A percentile compares a stretch with the other conserved stretches of the same genome.
phyloP scores from a whole-genome alignment of 2,329 filamentous ascomycete genomes.

The Aplosporella prunicola region DNA sequence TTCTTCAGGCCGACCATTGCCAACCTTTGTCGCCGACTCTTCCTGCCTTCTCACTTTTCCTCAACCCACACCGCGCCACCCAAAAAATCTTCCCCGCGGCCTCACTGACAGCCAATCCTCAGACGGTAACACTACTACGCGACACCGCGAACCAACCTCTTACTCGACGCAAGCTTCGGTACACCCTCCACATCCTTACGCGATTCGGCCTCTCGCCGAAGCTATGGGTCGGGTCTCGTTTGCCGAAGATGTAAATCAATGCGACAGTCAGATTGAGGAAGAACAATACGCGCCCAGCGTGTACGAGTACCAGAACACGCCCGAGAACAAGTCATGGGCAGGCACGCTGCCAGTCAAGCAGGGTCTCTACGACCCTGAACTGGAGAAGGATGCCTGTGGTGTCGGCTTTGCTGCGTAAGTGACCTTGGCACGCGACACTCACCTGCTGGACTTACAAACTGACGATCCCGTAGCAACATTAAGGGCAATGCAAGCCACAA shows the following conservation, averaged over 20 bases:
- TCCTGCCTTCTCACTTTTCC: neutral
- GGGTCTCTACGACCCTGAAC: slow-evolving; percentile 91
- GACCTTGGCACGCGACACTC: neutral
- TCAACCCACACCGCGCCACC: neutral
- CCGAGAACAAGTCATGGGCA: slow-evolving; percentile 87
- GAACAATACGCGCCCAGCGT: slow-evolving; percentile 51
- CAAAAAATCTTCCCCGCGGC: neutral
- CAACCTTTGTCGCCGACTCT: slow-evolving; percentile 1
- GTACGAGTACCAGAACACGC: slow-evolving; percentile 73
- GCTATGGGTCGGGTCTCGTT: slow-evolving; percentile 47
- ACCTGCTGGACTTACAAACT: neutral
- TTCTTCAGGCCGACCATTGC: slow-evolving; percentile 3
- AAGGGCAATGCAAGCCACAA: slow-evolving; percentile 97
- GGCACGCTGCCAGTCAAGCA: slow-evolving; percentile 94
- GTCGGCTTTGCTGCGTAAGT: slow-evolving; percentile 95
- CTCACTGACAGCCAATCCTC: slow-evolving; percentile 1
- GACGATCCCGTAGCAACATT: slow-evolving; percentile 61
- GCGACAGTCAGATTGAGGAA: slow-evolving; percentile 40
- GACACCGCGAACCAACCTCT: too few species aligned
- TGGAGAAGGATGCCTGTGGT: slow-evolving; percentile 99
- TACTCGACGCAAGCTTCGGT: too few species aligned
- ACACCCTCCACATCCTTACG: slow-evolving; percentile 7
- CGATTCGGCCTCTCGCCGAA: slow-evolving; percentile 42
- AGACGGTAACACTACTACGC: slow-evolving; percentile 7
- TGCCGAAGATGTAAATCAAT: slow-evolving; percentile 40